These are phyloP conservation scores for Saccharomyces pastorianus DNA, from an alignment of 1,139 yeast species.

Conservation along the genomic window DNA sequence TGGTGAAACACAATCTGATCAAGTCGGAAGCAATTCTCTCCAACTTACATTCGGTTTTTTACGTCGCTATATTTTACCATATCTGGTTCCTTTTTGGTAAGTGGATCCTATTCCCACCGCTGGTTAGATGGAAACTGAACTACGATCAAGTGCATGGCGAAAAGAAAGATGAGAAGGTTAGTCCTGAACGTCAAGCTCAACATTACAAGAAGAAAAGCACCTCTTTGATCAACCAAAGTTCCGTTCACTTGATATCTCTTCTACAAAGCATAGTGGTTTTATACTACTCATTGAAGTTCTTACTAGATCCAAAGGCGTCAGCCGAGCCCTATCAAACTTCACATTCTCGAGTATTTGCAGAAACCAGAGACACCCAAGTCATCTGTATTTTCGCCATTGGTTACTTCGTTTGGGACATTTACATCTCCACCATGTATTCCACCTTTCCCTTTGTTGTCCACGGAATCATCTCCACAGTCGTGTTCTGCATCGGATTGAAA, in stretches of 20 bases:
- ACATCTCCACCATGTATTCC: constrained; percentile 54
- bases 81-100: constrained; percentile 22
- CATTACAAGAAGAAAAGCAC: constrained; percentile 8
- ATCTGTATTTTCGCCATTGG: constrained; percentile 69
- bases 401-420: constrained; percentile 87
- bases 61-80: constrained; percentile 27
- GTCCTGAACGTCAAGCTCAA: constrained; percentile 3
- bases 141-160: constrained; percentile 3
- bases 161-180: constrained; percentile 6
- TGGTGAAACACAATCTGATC: constrained; percentile 12
- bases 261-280: constrained; percentile 29
- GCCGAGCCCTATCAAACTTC: constrained; percentile 21
- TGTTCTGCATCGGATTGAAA: constrained; percentile 53
- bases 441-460: constrained; percentile 72
- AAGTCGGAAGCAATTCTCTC: constrained; percentile 18
- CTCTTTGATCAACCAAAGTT: constrained; percentile 22
- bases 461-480: constrained; percentile 74
- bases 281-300: constrained; percentile 21
- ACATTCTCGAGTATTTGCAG: constrained; percentile 52
- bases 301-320: constrained; percentile 12
- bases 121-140: constrained; percentile 14
- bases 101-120: constrained; percentile 23
- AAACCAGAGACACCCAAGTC: constrained; percentile 66
- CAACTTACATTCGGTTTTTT: constrained; percentile 26
- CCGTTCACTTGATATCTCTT: constrained; percentile 30